These are phyloP conservation scores for Acanthamoeba triangularis DNA, from an alignment of 208 protist species.

Conservation along the genomic window DNA sequence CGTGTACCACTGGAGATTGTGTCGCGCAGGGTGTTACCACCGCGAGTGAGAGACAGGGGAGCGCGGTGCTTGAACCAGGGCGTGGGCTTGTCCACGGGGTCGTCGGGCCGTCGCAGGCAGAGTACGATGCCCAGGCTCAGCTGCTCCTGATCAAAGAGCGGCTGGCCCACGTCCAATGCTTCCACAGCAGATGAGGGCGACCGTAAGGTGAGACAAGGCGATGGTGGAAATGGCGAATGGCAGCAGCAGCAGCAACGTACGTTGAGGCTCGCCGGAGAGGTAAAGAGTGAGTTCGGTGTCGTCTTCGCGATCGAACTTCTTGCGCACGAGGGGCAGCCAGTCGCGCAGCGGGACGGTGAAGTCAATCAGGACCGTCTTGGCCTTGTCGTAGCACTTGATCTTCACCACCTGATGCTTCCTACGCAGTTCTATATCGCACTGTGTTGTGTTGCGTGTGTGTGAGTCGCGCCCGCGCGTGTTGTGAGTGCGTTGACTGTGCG, in stretches of 20 bases:
- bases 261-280: slow-evolving; percentile 39
- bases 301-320: slow-evolving; percentile 31
- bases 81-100: slow-evolving; percentile 59
- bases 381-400: slow-evolving; percentile 35
- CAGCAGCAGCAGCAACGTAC: slow-evolving; percentile 33
- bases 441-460: neutral
- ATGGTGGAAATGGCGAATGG: neutral
- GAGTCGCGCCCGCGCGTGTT: no score
- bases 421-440: slow-evolving; percentile 15
- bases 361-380: slow-evolving; percentile 45
- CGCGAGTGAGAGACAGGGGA: neutral
- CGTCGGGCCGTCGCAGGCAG: slow-evolving; percentile 41
- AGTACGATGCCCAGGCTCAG: slow-evolving; percentile 19
- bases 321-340: slow-evolving; percentile 59
- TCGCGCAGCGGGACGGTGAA: slow-evolving; percentile 25
- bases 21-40: neutral
- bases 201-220: neutral
- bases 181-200: neutral
- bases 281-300: slow-evolving; percentile 41
- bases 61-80: slow-evolving; percentile 54
- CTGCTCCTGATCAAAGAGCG: slow-evolving; percentile 34
- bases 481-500: neutral
- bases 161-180: neutral
- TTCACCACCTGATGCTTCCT: slow-evolving; percentile 33
- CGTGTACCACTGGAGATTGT: no score